Base-by-base conservation (phyloP, 2,329 filamentous ascomycete genomes). In the Fusarium bulbicola region DNA sequence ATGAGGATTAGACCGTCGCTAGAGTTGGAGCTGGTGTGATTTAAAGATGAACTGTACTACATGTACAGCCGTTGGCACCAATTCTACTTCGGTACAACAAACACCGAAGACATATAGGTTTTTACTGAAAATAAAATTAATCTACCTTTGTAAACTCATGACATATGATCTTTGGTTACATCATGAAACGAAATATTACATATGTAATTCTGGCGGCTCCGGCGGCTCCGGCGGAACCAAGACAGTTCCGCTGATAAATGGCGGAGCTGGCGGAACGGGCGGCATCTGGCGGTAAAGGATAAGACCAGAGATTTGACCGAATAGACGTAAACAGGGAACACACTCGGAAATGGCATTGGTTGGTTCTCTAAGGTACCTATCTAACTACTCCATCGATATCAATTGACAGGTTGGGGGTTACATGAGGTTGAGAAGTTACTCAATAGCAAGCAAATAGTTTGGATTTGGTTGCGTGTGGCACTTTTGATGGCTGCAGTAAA, bases 191-290 rank as follows among this genome's bases (percentile, higher is more conserved):
- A 21, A 26, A 59, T 26, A 32, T 20, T 13, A 21, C 36, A 26
- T 14, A 39, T 49, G 4, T 20, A 28, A 43, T 30, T 16, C 34
- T 6, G 47, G 69, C 70, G 68, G 68, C 49, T 40, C 32, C 37
- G 47, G 69, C 70, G 68, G 68, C 49, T 40, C 32, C 37, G 39
- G 58, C 68, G 70, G 69, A 66, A 43, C 59, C 56, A 54, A 58
- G 54, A 30, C 30, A 34, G 24, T 58, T 42, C 60, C 20, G 53
- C 66, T 69, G 40, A 69, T 42, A 21, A 43, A 28, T 39, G 60
- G 54, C 67, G 66, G 67, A 65, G 15, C 34, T 34, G 39, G 70
- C 68, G 68, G 68, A 63, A 67, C 12, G 6, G 42, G 68, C 70
- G 70, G 70, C 43, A 70, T 62, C 20, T 46, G 50, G 70, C 60